Percentiles rank a stretch among this genome's conserved stretches.
Evolutionary conservation across 2,329 filamentous ascomycete genomes (phyloP).

Genomic region (Fusarium longipes): DNA sequence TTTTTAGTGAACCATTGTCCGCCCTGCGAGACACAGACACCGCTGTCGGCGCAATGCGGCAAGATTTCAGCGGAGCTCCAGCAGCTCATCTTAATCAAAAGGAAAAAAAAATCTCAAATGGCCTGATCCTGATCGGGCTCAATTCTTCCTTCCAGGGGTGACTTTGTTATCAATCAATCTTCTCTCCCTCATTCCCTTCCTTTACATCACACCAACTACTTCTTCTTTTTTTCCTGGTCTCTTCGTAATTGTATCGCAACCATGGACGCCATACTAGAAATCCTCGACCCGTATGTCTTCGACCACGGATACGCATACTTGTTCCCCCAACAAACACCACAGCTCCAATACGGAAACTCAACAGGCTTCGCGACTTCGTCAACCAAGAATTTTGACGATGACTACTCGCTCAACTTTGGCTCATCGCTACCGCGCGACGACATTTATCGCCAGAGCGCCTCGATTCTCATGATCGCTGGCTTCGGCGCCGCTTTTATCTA

Average conservation of each 20-base stretch:
- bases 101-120: constrained; percentile 20
- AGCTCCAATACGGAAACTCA: constrained; percentile 29
- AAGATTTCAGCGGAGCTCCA: constrained; percentile 25
- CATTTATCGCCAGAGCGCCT: constrained; percentile 54
- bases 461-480: constrained; percentile 54
- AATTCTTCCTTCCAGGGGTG: not conserved
- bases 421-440: constrained; percentile 56
- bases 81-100: constrained; percentile 25
- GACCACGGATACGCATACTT: constrained; percentile 56
- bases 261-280: constrained; percentile 55
- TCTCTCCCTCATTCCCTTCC: not conserved
- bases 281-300: constrained; percentile 56
- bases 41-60: constrained; percentile 17
- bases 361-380: constrained; percentile 27
- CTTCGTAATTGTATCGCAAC: constrained; percentile 31
- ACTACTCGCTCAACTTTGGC: constrained; percentile 34
- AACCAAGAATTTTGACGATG: constrained; percentile 25
- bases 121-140: constrained; percentile 8
- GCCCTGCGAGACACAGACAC: constrained; percentile 3
- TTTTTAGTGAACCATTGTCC: not conserved
- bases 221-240: not conserved
- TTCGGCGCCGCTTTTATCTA: constrained; percentile 61
- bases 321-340: constrained; percentile 46
- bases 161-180: constrained; percentile 25
- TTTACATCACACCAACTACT: not conserved